Base-by-base conservation (phyloP, 768 basidiomycete genomes). In the Hirschioporus abietinus region DNA sequence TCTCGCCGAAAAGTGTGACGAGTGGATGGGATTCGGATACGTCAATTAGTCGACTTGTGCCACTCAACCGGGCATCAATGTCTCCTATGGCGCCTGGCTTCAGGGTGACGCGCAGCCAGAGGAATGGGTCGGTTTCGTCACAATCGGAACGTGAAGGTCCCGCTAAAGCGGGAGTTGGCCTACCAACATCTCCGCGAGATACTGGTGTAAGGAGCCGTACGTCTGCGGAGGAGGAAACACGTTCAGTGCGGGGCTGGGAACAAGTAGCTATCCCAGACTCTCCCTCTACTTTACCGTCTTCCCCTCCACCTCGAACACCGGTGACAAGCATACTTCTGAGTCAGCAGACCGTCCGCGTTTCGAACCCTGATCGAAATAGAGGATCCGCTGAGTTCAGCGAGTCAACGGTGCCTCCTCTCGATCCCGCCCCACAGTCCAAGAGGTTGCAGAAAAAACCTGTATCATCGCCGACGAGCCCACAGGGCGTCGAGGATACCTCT, bases 71-170 rank as follows among this genome's bases (percentile, higher is more conserved):
- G 35, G 83, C 83, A 68, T 86, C 87, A 15, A 74, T 90, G 5
- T 92, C 91, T 4, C 89, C 91, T 3, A 88, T 91, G 87, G 89
- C 90, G 20, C 80, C 86, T 35, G 77, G 76, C 17, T 84, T 80
- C 66, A 79, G 82, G 66, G 73, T 78, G 23, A 73, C 75, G 34
- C 76, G 71, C 66, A 71, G 75, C 12, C 72, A 74, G 15, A 74
- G 78, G 78, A 52, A 77, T 78, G n/a, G 72, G 26, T 78, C 82
- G 68, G 70, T 12, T 75, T 83, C 83, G 7, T 80, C 82, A 0
- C 81, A 83, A 1, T 81, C 82, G 36, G 83, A 82, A 60, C 67
- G 68, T 66, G 75, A 73, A 17, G 80, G 78, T 72, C 78, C 80
- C 18, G 69, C 77, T 2, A 64, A 70, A 26, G 64, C 70, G 36